Conservation (phyloP, 352 stramenopile genomes). For the Globisporangium camurandrum region DNA sequence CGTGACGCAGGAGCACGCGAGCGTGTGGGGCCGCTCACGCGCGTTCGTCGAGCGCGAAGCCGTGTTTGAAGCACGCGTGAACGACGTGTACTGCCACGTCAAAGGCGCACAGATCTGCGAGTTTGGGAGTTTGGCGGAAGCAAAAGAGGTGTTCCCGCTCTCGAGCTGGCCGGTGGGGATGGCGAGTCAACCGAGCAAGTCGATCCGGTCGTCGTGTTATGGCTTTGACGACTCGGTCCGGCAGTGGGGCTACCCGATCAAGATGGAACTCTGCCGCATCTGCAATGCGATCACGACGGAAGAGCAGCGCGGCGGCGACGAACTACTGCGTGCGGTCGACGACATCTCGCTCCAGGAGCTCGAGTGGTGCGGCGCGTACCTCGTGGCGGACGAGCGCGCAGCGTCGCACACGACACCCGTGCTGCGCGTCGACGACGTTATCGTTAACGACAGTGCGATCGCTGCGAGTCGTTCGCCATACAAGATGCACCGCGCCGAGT, state of each 20-base stretch:
- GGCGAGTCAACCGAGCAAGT: slow-evolving; percentile 20
- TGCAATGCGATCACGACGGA: slow-evolving; percentile 27
- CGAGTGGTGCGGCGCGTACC: slow-evolving; percentile 43
- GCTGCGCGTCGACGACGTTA: slow-evolving; percentile 12
- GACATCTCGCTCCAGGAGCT: slow-evolving; percentile 32
- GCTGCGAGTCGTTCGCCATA: slow-evolving; percentile 27
- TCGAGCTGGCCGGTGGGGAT: slow-evolving; percentile 30
- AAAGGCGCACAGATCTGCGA: slow-evolving; percentile 35
- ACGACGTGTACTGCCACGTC: slow-evolving; percentile 41
- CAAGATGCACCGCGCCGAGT: slow-evolving; percentile 52
- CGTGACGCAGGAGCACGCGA: slow-evolving; percentile 14
- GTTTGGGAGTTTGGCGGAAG: slow-evolving; percentile 28
- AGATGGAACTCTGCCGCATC: slow-evolving; percentile 40
- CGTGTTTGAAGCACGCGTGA: slow-evolving; percentile 26
- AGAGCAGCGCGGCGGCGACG: slow-evolving; percentile 17
- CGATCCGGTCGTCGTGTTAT: slow-evolving; percentile 26
- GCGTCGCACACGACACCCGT: background rate
- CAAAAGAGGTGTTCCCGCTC: slow-evolving; percentile 30
- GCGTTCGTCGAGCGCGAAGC: slow-evolving; percentile 18
- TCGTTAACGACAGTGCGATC: slow-evolving; percentile 1
- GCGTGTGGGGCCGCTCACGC: slow-evolving; percentile 17
- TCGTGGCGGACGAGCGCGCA: slow-evolving; percentile 11
- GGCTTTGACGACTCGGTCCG: slow-evolving; percentile 31
- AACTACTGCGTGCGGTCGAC: slow-evolving; percentile 24
- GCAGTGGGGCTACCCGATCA: slow-evolving; percentile 38